Evolutionary conservation across 2,329 filamentous ascomycete species (phyloP).

Genomic region (Phaeophleospora eucalypticola): DNA sequence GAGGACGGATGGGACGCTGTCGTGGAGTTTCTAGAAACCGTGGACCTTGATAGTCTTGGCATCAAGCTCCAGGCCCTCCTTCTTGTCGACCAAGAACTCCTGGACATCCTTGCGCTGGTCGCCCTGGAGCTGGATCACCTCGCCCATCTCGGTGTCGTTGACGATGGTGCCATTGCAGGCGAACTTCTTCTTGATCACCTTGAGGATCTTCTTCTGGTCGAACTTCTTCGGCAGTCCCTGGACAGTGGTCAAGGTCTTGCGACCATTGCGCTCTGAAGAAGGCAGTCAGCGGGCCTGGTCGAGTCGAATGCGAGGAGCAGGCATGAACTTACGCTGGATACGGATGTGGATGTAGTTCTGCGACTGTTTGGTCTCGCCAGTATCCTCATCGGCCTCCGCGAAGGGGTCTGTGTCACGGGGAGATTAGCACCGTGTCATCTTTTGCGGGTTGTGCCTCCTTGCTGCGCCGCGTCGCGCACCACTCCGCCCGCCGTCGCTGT

Average conservation of each 20-base stretch:
- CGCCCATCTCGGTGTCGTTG: constrained; percentile 91
- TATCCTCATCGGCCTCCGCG: constrained; percentile 99
- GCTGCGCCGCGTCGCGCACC: neutral
- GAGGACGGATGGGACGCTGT: neutral
- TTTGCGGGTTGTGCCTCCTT: neutral
- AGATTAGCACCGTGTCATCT: constrained; percentile 17
- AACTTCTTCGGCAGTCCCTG: constrained; percentile 99
- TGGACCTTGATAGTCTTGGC: constrained; percentile 92
- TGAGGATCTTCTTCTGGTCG: constrained; percentile 99
- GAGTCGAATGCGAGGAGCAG: constrained; percentile 1
- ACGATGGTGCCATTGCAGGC: constrained; percentile 99
- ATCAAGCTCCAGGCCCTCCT: constrained; percentile 89
- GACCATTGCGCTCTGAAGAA: constrained; percentile 93
- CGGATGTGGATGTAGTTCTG: constrained; percentile 99
- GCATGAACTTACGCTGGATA: constrained; percentile 79
- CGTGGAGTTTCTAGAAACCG: constrained; percentile 28
- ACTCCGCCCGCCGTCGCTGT: neutral
- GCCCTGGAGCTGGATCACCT: constrained; percentile 99
- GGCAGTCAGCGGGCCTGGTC: constrained; percentile 24
- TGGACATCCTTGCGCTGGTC: constrained; percentile 99
- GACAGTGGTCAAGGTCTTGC: constrained; percentile 99
- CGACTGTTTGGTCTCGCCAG: constrained; percentile 88
- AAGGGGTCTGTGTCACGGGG: constrained; percentile 74
- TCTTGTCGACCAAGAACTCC: constrained; percentile 95
- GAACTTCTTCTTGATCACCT: constrained; percentile 99